Evolutionary conservation across 352 stramenopile species (phyloP).

Genomic region (Phytophthora vignae): DNA sequence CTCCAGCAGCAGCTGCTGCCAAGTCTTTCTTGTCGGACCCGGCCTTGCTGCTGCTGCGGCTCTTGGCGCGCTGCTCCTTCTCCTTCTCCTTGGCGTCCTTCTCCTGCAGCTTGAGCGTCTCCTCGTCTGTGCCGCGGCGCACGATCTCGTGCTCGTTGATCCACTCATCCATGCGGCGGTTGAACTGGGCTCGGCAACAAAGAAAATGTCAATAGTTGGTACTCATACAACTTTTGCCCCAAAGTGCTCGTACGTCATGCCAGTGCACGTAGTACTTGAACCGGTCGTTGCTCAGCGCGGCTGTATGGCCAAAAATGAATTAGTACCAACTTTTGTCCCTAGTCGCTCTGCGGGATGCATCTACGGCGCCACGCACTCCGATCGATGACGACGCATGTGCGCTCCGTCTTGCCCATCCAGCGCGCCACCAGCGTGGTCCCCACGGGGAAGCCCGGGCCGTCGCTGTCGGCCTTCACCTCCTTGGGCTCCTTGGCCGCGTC

Average conservation of each 20-base stretch:
- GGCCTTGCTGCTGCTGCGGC: conserved; percentile 41
- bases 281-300: conserved; percentile 58
- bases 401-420: conserved; percentile 85
- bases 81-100: conserved; percentile 83
- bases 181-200: conserved; percentile 56
- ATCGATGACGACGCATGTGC: conserved; percentile 84
- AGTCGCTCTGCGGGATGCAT: background rate
- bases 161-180: conserved; percentile 91
- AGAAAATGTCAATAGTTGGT: background rate
- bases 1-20: background rate
- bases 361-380: conserved; percentile 53
- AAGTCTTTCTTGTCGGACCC: conserved; percentile 21
- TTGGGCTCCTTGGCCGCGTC: conserved; percentile 21
- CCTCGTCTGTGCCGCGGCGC: conserved; percentile 75
- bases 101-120: conserved; percentile 75
- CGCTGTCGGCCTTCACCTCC: conserved; percentile 21
- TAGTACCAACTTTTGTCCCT: conserved; percentile 27
- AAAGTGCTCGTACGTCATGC: conserved; percentile 63
- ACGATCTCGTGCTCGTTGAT: conserved; percentile 87
- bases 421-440: conserved; percentile 69
- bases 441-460: conserved; percentile 52
- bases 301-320: conserved; percentile 33
- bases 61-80: conserved; percentile 65
- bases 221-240: background rate
- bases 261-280: conserved; percentile 90